phyloP scores from a whole-genome alignment of 208 protist species.

The Trypanosoma mega region DNA sequence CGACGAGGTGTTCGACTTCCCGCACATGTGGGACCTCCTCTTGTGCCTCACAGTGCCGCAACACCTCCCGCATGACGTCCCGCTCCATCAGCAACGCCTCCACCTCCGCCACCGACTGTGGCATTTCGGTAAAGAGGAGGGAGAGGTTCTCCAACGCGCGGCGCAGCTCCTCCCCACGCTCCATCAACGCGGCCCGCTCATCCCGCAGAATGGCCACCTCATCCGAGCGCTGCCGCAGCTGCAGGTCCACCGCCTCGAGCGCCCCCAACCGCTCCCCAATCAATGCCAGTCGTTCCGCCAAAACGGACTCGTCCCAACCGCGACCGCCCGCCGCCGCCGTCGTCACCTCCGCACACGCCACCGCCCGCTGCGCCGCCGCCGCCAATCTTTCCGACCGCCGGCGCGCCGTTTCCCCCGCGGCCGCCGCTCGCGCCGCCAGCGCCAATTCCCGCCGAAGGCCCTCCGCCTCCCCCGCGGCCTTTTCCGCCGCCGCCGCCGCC shows the following conservation, averaged over 20 bases:
- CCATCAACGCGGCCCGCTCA: constrained; percentile 9
- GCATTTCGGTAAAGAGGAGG: constrained; percentile 6
- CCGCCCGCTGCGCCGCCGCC: background rate
- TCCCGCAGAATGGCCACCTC: constrained; percentile 13
- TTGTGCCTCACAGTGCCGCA: constrained; percentile 11
- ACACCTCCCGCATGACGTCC: constrained; percentile 7
- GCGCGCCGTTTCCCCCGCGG: background rate
- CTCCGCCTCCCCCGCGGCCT: background rate
- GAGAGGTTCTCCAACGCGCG: constrained; percentile 20
- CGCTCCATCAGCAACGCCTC: constrained; percentile 19
- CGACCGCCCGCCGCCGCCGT: background rate
- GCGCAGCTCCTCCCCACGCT: constrained; percentile 11
- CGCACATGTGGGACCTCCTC: constrained; percentile 3
- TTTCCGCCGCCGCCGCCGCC: background rate
- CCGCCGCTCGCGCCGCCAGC: too few relatives aligned
- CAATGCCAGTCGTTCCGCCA: background rate
- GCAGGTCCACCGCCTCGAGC: constrained; percentile 10
- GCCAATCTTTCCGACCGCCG: constrained; percentile 1
- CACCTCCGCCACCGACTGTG: constrained; percentile 5
- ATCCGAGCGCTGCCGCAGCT: constrained; percentile 8
- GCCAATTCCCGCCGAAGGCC: too few relatives aligned
- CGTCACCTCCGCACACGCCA: background rate
- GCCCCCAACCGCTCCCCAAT: background rate
- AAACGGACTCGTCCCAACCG: background rate
- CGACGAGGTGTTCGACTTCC: background rate